Base-by-base conservation (phyloP, 306 rosid species). In the Pterocarpus santalinus region DNA sequence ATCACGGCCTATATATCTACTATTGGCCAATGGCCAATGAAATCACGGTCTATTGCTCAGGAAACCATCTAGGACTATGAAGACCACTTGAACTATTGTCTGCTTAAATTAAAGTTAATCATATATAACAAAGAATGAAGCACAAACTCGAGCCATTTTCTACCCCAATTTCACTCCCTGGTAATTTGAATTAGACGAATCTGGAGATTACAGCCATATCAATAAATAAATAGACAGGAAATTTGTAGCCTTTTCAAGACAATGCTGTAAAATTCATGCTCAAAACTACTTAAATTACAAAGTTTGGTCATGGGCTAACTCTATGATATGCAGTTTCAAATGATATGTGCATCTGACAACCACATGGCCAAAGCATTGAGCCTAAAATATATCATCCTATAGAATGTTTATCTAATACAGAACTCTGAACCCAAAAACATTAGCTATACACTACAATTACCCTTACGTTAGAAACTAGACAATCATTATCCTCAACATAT, bases 371-470 rank as follows among this genome's bases (percentile, higher is more conserved):
- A 82, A 52, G 67, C 65, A 82, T 38, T 62, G 11, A 41, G 32
- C 72, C 83, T 80, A 75, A 68, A 22, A 46, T 76, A 72, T 72
- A 34, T 56, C 49, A 85, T 61, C 80, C 64, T 82, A 86, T 55
- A 41, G 53, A 76, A 63, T 16, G 47, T 43, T 79, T 60, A 79
- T 86, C 84, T 56, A 14, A 39, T 43, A 5, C 63, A 43, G 53
- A 62, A 57, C 77, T 76, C 78, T 51, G 39, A 63, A 57, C 70
- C 78, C 65, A 65, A 72, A 36, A 64, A 72, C 82, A 80, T 44
- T 79, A 86, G 80, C 94, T 90, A 85, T 90, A 88, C 87, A 87
- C 87, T 82, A 73, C 69, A 75, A 77, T 80, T 68, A 65, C 74
- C 84, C 82, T 74, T 65, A 34, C 51, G 83, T 80, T 64, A 86